Evolutionary conservation across 1,284 basidiomycete species (phyloP).

Genomic region (Trichosporon sp.): DNA sequence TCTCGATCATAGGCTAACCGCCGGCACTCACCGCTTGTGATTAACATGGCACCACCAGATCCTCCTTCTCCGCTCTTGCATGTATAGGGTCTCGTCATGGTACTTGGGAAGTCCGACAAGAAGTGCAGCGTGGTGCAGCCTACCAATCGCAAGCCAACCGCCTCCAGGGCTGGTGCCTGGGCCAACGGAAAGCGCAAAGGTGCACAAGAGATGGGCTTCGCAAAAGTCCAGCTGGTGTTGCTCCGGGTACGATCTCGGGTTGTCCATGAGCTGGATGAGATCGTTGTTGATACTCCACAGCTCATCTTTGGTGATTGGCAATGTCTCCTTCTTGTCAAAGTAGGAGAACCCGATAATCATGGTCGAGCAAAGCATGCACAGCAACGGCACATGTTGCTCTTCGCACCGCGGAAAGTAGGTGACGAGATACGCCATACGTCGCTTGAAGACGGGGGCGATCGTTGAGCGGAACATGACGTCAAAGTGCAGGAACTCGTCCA

Average conservation of each 20-base stretch:
- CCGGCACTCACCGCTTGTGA: background rate
- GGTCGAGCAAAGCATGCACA: background rate
- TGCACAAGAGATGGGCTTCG: background rate
- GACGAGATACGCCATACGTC: background rate
- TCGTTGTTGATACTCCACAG: background rate
- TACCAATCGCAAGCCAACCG: background rate
- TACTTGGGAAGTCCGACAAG: background rate
- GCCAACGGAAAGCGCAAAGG: background rate
- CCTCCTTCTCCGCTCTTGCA: background rate
- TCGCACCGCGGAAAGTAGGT: background rate
- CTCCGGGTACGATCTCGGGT: background rate
- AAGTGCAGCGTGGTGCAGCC: background rate
- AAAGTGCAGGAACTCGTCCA: conserved; percentile 4
- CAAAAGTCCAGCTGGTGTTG: background rate
- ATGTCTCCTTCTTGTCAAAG: background rate
- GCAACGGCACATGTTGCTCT: background rate
- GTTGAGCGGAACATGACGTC: conserved; percentile 7
- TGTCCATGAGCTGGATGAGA: background rate
- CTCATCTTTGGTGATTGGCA: background rate
- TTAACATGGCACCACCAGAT: background rate
- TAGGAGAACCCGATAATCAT: background rate
- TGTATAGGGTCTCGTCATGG: background rate
- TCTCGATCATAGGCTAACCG: background rate
- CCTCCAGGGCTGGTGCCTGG: background rate
- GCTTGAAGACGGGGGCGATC: background rate